These are phyloP conservation scores for Pulveroboletus frians DNA, from an alignment of 768 basidiomycete genomes.

Conservation along the genomic window DNA sequence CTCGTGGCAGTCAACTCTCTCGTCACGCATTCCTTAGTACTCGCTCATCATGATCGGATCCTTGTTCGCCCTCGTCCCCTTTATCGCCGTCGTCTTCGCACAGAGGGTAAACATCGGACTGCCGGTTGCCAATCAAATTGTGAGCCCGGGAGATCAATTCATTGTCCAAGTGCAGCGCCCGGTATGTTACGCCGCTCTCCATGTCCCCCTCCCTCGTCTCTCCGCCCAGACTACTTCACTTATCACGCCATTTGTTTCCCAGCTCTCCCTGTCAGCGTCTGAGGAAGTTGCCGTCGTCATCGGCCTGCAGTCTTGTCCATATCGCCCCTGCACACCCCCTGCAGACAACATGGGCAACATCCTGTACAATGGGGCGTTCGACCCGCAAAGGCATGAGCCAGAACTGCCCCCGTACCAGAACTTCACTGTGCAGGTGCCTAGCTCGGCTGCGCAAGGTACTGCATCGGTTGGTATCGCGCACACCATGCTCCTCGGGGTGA, in stretches of 20 bases:
- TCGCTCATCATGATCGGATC: constrained; percentile 14
- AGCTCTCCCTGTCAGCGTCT: constrained; percentile 37
- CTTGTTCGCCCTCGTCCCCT: constrained; percentile 19
- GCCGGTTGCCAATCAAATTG: constrained; percentile 28
- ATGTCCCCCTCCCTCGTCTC: background rate
- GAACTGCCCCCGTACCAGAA: constrained; percentile 40
- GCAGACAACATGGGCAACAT: constrained; percentile 35
- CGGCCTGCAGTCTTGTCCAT: constrained; percentile 37
- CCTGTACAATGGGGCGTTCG: constrained; percentile 44
- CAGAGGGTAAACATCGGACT: constrained; percentile 39
- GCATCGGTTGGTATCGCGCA: constrained; percentile 37
- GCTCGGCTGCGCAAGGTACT: constrained; percentile 21
- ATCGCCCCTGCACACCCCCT: constrained; percentile 22
- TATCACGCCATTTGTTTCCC: background rate
- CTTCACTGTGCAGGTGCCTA: constrained; percentile 40
- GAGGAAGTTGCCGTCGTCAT: constrained; percentile 45
- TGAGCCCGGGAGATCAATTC: constrained; percentile 36
- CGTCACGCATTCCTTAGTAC: background rate
- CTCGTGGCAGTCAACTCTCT: background rate
- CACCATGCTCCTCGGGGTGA: constrained; percentile 37
- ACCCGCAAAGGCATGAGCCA: constrained; percentile 31
- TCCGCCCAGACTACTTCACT: background rate
- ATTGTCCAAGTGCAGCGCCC: constrained; percentile 45
- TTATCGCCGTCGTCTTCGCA: constrained; percentile 35
- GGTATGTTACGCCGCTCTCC: constrained; percentile 27